Base-by-base conservation (phyloP, 1,284 basidiomycete genomes). In the Testicularia cyperi region DNA sequence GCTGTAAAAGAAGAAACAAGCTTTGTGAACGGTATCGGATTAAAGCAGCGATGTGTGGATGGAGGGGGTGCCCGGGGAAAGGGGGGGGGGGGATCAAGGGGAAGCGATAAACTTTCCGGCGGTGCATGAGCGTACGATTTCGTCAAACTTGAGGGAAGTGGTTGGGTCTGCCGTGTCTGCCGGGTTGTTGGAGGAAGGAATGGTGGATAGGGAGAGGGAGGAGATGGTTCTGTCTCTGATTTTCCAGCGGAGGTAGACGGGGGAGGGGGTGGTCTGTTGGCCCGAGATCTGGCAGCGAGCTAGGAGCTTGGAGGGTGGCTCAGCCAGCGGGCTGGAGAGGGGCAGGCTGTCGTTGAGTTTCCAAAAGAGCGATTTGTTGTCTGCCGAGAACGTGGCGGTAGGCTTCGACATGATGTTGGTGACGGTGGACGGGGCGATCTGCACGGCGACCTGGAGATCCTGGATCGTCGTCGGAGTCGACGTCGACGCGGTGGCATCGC, bases 371-470 rank as follows among this genome's bases (percentile, higher is more conserved):
- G 70, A 64, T 27, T 78, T 71, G 2, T 70, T 69, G 7, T 77
- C 67, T 0, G 74, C 56, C 2, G 70, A 65, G 71, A 79, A 82
- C 1, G 69, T 68, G 2, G 78, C 80, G 0, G 78, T 63, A 0
- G 81, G 81, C 63, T 82, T 82, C 12, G 80, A 78, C 68, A 82
- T 81, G n/a, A 80, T 79, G 34, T 76, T 78, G 18, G 49, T 63
- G 12, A 81, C 78, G 2, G 65, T 71, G n/a, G 75, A 71, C 2
- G 70, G 67, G 5, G 68, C 63, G 53, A 82, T 77, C 1, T 72
- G 57, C 1, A 79, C 78, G 6, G 71, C 53, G 34, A 82, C 70
- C 5, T 69, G 44, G 9, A 81, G 46, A 43, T 78, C 75, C 32
- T 56, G 57, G n/a, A 68, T 14, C 12, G 42, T 35, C 1, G 49